Base-by-base conservation (phyloP, 2,329 filamentous ascomycete species). In the Dryadomyces quercivorus region DNA sequence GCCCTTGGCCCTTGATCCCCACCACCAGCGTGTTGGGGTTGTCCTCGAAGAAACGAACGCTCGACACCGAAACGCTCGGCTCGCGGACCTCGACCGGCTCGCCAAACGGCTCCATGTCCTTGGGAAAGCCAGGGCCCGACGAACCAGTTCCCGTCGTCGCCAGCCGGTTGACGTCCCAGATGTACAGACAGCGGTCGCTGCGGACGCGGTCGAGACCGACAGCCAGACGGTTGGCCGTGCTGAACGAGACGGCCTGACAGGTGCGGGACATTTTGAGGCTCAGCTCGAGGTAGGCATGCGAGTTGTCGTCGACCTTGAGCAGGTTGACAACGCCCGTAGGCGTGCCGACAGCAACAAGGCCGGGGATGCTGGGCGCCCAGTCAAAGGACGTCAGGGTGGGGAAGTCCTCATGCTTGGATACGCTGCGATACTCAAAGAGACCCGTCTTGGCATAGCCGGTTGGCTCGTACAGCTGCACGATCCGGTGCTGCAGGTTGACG, bases 211-310 rank as follows among this genome's bases (percentile, higher is more conserved):
- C 88, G 52, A 93, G 73, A 1, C 86, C 88, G 31, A 90, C 86
- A 10, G 88, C 88, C 52, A 94, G 72, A 55, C 86, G 74, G 18
- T 85, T 84, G 5, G 74, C 75, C 3, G 80, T 82, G 63, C 83
- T 92, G 69, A 93, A 90, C 3, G 87, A 84, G 44, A 93, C 86
- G 0, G 87, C 86, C 62, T 92, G 88, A 62, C 86, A 92, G 46
- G 85, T 85, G 47, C 88, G 79, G 53, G 86, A 80, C 65, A 89
- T 81, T 65, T 87, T 88, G 49, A 90, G 77, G 20, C 80, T 80
- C 57, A 90, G 80, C 51, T 85, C 81, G 50, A 81, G 65, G 59
- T 79, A 80, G 38, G 76, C 78, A 62, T 79, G 88, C 52, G 76
- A 84, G 59, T 81, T 78, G 61, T 87, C 82, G 63, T 89, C 82